Conservation (phyloP, 169 alveolate species). For the Besnoitia besnoiti region DNA sequence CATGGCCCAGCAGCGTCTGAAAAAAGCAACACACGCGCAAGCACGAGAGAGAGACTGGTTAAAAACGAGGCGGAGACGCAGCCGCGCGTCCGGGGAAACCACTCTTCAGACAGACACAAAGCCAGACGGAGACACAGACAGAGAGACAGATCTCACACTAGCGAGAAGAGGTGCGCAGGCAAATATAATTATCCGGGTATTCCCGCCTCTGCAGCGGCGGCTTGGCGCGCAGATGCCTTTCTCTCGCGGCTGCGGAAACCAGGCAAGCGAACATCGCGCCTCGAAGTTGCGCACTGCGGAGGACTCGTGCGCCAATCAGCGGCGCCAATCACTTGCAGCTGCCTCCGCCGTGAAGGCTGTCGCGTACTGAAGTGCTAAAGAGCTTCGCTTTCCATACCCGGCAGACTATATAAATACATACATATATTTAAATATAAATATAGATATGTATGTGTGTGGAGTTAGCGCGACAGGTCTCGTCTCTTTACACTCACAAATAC, state of each 20-base stretch:
- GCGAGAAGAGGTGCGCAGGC: neutral
- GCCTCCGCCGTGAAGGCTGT: too few relatives aligned
- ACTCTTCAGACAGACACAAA: neutral
- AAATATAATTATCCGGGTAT: too few relatives aligned
- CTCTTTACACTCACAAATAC: neutral
- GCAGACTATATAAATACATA: neutral
- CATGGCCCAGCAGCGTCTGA: neutral
- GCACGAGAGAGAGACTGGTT: neutral
- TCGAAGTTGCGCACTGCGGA: too few relatives aligned
- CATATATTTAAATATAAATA: neutral
- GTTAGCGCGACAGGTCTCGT: neutral
- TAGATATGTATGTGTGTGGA: neutral
- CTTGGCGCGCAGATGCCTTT: too few relatives aligned
- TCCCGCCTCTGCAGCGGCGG: too few relatives aligned
- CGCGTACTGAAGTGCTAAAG: too few relatives aligned
- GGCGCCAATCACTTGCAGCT: too few relatives aligned
- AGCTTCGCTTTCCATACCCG: neutral
- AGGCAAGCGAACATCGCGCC: too few relatives aligned
- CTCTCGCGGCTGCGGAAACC: too few relatives aligned
- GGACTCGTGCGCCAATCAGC: too few relatives aligned
- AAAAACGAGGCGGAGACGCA: neutral
- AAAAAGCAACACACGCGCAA: neutral
- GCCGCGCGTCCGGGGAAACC: neutral
- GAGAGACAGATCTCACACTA: neutral
- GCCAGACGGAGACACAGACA: neutral